Evolutionary conservation across 2,329 filamentous ascomycete genomes (phyloP), one percentile per base, ranked within the genome.

Genomic region (Nemania serpens): DNA sequence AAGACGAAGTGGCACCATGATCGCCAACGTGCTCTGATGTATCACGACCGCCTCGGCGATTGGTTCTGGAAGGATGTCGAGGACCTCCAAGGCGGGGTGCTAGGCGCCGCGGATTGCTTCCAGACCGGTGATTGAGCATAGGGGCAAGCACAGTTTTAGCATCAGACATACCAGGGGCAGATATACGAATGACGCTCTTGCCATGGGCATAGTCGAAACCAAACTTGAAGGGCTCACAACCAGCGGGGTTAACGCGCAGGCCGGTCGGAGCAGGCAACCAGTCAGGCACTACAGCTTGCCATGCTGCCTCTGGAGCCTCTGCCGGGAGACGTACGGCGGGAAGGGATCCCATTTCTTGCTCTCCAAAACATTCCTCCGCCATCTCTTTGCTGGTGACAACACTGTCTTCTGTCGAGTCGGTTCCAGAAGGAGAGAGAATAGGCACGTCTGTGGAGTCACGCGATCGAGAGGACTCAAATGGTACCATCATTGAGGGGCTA

Each of bases 311-410:
- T 1, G 88, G 87, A 4, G 82, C 82, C 58, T 82, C 82, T 48
- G 82, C 79, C 7, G 90, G 90, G n/a, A 93, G 77, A 56, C 83
- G 84, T 22, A 93, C 86, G 20, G 84, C 81, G 0, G 90, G 90
- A n/a, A 91, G 76, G 7, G 90, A 93, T 3, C 90, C 90, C 79
- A 90, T 90, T 73, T 93, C 89, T 69, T 91, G 89, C 70, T 92
- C 89, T 71, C 91, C 90, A 66, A 93, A 93, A 66, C 91, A 91
- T 63, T 91, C 88, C 65, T 92, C 90, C 5, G 90, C 89, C 76
- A 91, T 89, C 49, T 86, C 86, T 70, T 88, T 90, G 3, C 86
- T 87, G 15, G 80, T 81, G 18, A 82, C 72, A 33, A 81, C 79
- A 49, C 77, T 77, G 56, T 78, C 75, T 48, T 79, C 78, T 29